Conservation (phyloP, 1,284 basidiomycete species). For the Heterobasidion annosum region DNA sequence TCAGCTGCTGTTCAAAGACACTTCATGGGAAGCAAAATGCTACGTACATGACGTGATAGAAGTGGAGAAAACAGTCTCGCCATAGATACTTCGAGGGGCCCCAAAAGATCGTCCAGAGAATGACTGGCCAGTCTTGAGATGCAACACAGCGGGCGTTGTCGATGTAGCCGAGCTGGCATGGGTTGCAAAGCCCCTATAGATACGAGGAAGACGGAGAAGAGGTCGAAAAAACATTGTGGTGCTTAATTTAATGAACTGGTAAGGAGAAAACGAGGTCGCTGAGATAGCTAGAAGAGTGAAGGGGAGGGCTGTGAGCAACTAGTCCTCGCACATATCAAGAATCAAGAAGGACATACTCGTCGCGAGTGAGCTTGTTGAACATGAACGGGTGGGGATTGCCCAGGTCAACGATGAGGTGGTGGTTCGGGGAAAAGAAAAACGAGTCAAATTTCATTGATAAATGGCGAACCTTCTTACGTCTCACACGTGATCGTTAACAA, state of each 20-base stretch:
- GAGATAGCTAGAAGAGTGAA: conserved; percentile 51
- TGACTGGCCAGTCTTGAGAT: conserved; percentile 90
- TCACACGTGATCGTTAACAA: neutral
- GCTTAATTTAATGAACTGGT: conserved; percentile 41
- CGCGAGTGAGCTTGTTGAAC: conserved; percentile 73
- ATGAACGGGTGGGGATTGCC: conserved; percentile 45
- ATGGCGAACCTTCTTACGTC: neutral
- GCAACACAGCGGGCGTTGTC: conserved; percentile 72
- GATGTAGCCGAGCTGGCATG: conserved; percentile 35
- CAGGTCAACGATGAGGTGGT: neutral
- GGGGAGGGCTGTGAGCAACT: neutral
- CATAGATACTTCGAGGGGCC: conserved; percentile 80
- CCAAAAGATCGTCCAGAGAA: conserved; percentile 91
- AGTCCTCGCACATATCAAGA: neutral
- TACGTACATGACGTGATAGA: conserved; percentile 92
- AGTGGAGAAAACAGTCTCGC: conserved; percentile 98
- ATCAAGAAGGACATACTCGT: conserved; percentile 52
- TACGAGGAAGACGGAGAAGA: conserved; percentile 36
- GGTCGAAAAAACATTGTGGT: conserved; percentile 47
- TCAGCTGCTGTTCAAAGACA: neutral
- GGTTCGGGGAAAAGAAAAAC: neutral
- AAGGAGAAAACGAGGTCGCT: conserved; percentile 82
- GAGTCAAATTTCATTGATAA: neutral
- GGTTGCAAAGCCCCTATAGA: conserved; percentile 57
- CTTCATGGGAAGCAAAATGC: neutral